These are phyloP conservation scores for Leishmania arabica DNA, from an alignment of 208 protist genomes.

Conservation along the genomic window DNA sequence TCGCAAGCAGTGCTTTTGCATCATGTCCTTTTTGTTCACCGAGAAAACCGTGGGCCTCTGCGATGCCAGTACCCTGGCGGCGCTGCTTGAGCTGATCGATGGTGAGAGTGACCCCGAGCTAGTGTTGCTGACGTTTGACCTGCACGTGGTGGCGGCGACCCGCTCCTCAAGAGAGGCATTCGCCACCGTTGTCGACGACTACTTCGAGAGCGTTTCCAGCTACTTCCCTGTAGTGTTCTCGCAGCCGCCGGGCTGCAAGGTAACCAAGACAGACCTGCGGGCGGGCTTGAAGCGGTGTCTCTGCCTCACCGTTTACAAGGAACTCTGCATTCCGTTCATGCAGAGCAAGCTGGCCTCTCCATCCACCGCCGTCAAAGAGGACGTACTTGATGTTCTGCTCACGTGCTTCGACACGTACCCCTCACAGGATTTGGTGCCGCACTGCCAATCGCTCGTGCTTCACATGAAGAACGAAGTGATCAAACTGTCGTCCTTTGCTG, in stretches of 20 bases:
- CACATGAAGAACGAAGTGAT: slow-evolving; percentile 67
- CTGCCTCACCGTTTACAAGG: slow-evolving; percentile 39
- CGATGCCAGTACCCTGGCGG: slow-evolving; percentile 27
- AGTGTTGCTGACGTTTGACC: slow-evolving; percentile 52
- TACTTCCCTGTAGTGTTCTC: slow-evolving; percentile 89
- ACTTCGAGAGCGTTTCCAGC: slow-evolving; percentile 79
- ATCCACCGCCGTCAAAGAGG: slow-evolving; percentile 67
- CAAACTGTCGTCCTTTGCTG: slow-evolving; percentile 46
- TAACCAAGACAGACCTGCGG: slow-evolving; percentile 69
- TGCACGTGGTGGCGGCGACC: slow-evolving; percentile 36
- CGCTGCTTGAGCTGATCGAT: slow-evolving; percentile 62
- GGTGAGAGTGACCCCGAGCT: slow-evolving; percentile 79
- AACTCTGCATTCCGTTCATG: slow-evolving; percentile 71
- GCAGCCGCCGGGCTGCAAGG: slow-evolving; percentile 54
- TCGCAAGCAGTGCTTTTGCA: slow-evolving; percentile 32
- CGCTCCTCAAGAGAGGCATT: slow-evolving; percentile 28
- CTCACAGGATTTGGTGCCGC: slow-evolving; percentile 15
- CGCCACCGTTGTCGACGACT: slow-evolving; percentile 43
- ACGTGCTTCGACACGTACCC: slow-evolving; percentile 35
- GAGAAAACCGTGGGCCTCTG: slow-evolving; percentile 16
- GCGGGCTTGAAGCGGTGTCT: slow-evolving; percentile 47
- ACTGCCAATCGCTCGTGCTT: slow-evolving; percentile 35
- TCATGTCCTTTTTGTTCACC: slow-evolving; percentile 30
- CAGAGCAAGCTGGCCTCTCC: slow-evolving; percentile 69
- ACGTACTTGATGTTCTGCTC: slow-evolving; percentile 43